A percentile compares a stretch with the other conserved stretches of the same genome.
phyloP scores from a whole-genome alignment of 2,329 filamentous ascomycete genomes.

The Colletotrichum caudatum region DNA sequence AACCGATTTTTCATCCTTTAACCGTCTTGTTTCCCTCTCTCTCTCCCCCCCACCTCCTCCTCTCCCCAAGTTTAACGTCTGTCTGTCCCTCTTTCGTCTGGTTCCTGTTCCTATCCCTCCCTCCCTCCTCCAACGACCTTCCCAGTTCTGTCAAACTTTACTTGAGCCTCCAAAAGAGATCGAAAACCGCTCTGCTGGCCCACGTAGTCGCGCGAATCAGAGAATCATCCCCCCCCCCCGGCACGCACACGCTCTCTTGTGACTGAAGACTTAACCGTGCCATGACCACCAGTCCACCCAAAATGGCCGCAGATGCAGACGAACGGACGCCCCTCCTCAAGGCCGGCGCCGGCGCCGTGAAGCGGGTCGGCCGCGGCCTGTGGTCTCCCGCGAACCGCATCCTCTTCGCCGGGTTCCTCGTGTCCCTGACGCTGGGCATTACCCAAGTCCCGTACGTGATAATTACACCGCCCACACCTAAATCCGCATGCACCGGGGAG shows the following conservation, averaged over 20 bases:
- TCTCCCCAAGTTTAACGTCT: neutral
- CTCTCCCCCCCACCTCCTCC: neutral
- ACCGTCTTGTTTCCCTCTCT: conserved; percentile 2
- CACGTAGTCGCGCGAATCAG: neutral
- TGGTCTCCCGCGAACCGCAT: conserved; percentile 55
- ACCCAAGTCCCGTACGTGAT: conserved; percentile 61
- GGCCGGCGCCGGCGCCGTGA: conserved; percentile 39
- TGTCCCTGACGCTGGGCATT: conserved; percentile 64
- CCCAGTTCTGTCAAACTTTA: conserved; percentile 24
- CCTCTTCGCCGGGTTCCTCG: conserved; percentile 70
- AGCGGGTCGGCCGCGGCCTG: conserved; percentile 37
- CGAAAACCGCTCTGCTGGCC: conserved; percentile 1
- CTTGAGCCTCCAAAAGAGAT: conserved; percentile 19
- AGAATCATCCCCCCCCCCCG: neutral
- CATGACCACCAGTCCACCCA: neutral
- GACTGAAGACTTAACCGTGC: neutral
- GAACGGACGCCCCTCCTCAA: conserved; percentile 39
- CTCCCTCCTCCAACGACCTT: conserved; percentile 12
- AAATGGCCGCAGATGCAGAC: conserved; percentile 36
- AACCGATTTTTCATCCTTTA: conserved; percentile 2
- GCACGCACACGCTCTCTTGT: neutral
- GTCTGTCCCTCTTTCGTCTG: neutral
- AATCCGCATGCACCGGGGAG: neutral
- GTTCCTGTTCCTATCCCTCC: neutral
- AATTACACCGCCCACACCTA: neutral